Conservation (phyloP, 2,329 filamentous ascomycete genomes). For the Fusarium sp. region DNA sequence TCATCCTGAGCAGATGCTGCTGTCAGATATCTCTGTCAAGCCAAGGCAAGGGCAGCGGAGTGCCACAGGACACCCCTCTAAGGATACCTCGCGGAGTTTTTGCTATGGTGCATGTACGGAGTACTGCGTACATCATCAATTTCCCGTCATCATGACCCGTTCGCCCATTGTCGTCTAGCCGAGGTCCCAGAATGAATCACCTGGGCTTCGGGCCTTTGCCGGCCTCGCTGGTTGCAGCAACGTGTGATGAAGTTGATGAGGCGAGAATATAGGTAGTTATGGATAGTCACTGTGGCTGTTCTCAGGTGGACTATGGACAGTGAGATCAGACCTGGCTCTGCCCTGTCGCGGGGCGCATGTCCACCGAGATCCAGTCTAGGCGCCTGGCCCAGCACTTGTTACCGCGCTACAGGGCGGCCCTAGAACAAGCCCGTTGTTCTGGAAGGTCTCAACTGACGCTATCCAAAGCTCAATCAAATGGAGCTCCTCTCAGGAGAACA, state of each 20-base stretch:
- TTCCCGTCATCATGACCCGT: slow-evolving; percentile 4
- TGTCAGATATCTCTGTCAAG: slow-evolving; percentile 13
- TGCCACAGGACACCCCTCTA: slow-evolving; percentile 1
- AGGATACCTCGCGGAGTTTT: slow-evolving; percentile 1
- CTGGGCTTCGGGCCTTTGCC: neutral
- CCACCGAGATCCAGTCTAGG: neutral
- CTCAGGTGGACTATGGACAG: slow-evolving; percentile 4
- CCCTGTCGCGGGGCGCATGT: slow-evolving; percentile 15
- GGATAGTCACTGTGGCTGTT: slow-evolving; percentile 4
- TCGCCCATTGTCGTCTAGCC: neutral
- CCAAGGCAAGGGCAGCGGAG: slow-evolving; percentile 8
- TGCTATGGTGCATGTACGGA: slow-evolving; percentile 3
- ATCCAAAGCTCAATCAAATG: slow-evolving; percentile 9
- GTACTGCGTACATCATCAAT: slow-evolving; percentile 7
- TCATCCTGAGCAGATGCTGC: slow-evolving; percentile 4
- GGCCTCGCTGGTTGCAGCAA: slow-evolving; percentile 6
- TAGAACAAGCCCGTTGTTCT: slow-evolving; percentile 32
- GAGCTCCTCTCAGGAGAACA: neutral
- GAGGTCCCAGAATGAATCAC: neutral
- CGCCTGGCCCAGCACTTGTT: neutral
- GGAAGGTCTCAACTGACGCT: slow-evolving; percentile 28
- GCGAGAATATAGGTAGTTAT: neutral
- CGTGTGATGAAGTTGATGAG: neutral
- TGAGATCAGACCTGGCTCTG: slow-evolving; percentile 10
- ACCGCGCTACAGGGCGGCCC: slow-evolving; percentile 7